These are phyloP conservation scores for Ophiostoma sp. DNA, from an alignment of 2,329 filamentous ascomycete species.

Conservation along the genomic window DNA sequence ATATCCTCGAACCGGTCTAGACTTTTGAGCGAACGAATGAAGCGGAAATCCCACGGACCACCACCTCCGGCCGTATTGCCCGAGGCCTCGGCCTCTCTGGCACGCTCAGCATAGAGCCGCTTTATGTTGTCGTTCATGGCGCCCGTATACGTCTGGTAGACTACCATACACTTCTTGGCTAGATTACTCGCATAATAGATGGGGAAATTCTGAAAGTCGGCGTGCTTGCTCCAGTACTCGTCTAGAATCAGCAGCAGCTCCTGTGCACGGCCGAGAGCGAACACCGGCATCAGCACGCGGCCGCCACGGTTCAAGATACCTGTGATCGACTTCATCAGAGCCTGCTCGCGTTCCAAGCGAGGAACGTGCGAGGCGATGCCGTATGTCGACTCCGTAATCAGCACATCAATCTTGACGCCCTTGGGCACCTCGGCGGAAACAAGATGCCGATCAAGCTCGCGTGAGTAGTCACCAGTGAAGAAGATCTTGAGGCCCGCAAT, in stretches of 20 bases:
- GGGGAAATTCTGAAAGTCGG: conserved; percentile 80
- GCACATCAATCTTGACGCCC: conserved; percentile 85
- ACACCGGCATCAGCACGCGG: conserved; percentile 89
- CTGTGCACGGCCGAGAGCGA: conserved; percentile 88
- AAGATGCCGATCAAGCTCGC: conserved; percentile 91
- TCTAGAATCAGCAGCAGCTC: conserved; percentile 91
- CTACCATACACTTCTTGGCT: conserved; percentile 94
- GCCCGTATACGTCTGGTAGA: conserved; percentile 96
- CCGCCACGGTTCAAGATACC: conserved; percentile 85
- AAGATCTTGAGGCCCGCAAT: conserved; percentile 95
- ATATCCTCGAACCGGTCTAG: conserved; percentile 95
- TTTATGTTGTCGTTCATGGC: conserved; percentile 99
- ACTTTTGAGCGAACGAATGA: conserved; percentile 84
- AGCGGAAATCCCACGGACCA: conserved; percentile 94
- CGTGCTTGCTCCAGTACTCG: conserved; percentile 90
- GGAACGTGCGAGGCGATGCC: conserved; percentile 92
- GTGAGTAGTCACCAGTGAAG: conserved; percentile 95
- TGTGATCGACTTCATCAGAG: conserved; percentile 93
- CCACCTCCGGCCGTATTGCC: conserved; percentile 70
- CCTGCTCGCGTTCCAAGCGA: conserved; percentile 81
- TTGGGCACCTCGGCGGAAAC: conserved; percentile 88
- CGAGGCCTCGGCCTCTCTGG: conserved; percentile 80
- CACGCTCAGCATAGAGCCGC: conserved; percentile 82
- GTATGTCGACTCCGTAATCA: conserved; percentile 97
- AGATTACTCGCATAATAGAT: conserved; percentile 98